phyloP scores from a whole-genome alignment of 306 rosid species.

The Citrullus colocynthis region DNA sequence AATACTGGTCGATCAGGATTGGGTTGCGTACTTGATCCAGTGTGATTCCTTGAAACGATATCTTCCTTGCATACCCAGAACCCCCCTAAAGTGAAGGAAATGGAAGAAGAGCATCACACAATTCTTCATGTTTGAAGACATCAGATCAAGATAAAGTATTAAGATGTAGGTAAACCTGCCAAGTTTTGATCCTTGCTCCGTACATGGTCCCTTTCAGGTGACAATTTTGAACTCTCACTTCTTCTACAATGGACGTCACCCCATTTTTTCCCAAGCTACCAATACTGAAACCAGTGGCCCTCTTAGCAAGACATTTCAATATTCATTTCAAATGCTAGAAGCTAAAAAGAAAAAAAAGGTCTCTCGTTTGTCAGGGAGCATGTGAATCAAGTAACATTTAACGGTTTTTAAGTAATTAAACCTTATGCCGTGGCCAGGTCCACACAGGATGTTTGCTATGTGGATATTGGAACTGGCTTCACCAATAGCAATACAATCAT shows the following conservation, averaged over 20 bases:
- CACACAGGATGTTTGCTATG: constrained; percentile 20
- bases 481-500: constrained; percentile 17
- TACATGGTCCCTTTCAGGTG: constrained; percentile 16
- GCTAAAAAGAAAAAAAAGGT: neutral
- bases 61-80: constrained; percentile 3
- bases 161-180: constrained; percentile 13
- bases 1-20: constrained; percentile 9
- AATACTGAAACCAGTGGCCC: constrained; percentile 14
- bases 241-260: constrained; percentile 5
- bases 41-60: constrained; percentile 7
- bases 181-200: constrained; percentile 30
- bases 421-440: constrained; percentile 58
- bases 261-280: constrained; percentile 26
- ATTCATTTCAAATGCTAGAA: neutral
- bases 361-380: neutral
- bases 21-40: neutral
- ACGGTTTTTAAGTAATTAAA: neutral
- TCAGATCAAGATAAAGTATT: neutral
- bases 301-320: neutral
- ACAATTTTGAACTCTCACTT: constrained; percentile 17
- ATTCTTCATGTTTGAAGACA: neutral
- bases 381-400: neutral
- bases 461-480: constrained; percentile 8
- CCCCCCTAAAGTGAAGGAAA: constrained; percentile 8
- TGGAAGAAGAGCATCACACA: neutral